Evolutionary conservation across 257 asterid genomes (phyloP).

Genomic region (Solanum infundibuliforme): DNA sequence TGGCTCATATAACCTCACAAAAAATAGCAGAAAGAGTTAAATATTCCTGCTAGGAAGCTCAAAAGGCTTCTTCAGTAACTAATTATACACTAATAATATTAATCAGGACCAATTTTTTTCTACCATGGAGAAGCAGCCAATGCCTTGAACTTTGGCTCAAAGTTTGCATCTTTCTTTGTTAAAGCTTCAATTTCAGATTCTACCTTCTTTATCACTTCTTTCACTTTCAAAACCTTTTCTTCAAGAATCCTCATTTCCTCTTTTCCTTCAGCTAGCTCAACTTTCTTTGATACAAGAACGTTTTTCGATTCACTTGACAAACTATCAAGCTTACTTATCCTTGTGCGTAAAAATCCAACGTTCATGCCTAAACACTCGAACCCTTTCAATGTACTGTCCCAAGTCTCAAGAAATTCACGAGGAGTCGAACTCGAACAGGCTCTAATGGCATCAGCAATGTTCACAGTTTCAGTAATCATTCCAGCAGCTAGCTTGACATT

Average conservation of each 20-base stretch:
- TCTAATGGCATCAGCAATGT: constrained; percentile 45
- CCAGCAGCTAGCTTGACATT: constrained; percentile 44
- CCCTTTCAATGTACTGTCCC: constrained; percentile 48
- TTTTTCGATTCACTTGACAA: constrained; percentile 17
- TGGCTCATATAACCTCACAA: background rate
- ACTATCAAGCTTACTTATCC: constrained; percentile 19
- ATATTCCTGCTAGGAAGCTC: background rate
- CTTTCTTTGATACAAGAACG: constrained; percentile 15
- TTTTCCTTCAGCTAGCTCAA: constrained; percentile 18
- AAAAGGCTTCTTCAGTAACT: background rate
- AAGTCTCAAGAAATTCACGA: constrained; percentile 16
- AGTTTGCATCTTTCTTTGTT: constrained; percentile 13
- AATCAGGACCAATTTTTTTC: background rate
- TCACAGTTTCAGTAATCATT: constrained; percentile 32
- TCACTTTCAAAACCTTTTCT: constrained; percentile 9
- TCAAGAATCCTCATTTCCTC: constrained; percentile 19
- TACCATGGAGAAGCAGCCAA: constrained; percentile 48
- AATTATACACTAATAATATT: background rate
- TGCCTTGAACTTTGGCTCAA: constrained; percentile 12
- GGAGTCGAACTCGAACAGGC: constrained; percentile 23
- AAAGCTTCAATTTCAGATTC: constrained; percentile 30
- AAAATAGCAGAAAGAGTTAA: background rate
- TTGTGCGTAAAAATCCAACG: constrained; percentile 40
- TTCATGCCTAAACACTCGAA: constrained; percentile 57
- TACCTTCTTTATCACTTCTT: constrained; percentile 6